Base-by-base conservation (phyloP, 1,284 basidiomycete genomes). In the Takashimella koratensis region DNA sequence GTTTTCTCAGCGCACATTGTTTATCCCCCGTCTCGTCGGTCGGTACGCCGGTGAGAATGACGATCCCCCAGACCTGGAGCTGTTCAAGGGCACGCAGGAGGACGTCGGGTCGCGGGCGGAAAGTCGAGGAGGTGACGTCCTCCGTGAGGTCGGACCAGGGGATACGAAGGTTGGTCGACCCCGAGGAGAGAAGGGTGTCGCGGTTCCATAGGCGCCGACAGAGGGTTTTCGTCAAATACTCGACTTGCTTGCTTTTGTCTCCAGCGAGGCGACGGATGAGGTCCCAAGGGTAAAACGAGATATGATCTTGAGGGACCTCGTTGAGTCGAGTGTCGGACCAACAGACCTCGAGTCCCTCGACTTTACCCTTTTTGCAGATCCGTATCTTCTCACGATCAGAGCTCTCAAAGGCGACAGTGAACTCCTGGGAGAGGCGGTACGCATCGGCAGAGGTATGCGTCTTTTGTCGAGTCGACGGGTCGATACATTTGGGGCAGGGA, bases 401-500 rank as follows among this genome's bases (percentile, higher is more conserved):
- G n/a, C n/a, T n/a, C n/a, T n/a, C n/a, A n/a, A n/a, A n/a, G n/a
- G n/a, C n/a, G n/a, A n/a, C n/a, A n/a, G n/a, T n/a, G n/a, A n/a
- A n/a, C n/a, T n/a, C n/a, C n/a, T n/a, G n/a, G n/a, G n/a, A n/a
- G n/a, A n/a, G n/a, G 25, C 54, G 52, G 13, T 24, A 45, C 12
- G 58, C 58, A 45, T 60, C 58, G 27, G 55, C 55, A 2, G 55
- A 79, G 4, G 76, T 88, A 67, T 86, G 85, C 1, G 91, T 79
- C 59, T 88, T 89, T 73, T 93, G 90, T 10, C 76, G 77, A 0
- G 86, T 89, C n/a, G 82, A 81, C 0, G 85, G 82, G 65, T 93
- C 86, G 4, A 90, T 77, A 55, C 85, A 88, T 6, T 76, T 65
- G 0, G 74, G 64, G 58, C 83, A 83, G 36, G 77, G 77, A 60